Evolutionary conservation across 2,329 filamentous ascomycete genomes (phyloP).

Genomic region (Akanthomyces muscarius): DNA sequence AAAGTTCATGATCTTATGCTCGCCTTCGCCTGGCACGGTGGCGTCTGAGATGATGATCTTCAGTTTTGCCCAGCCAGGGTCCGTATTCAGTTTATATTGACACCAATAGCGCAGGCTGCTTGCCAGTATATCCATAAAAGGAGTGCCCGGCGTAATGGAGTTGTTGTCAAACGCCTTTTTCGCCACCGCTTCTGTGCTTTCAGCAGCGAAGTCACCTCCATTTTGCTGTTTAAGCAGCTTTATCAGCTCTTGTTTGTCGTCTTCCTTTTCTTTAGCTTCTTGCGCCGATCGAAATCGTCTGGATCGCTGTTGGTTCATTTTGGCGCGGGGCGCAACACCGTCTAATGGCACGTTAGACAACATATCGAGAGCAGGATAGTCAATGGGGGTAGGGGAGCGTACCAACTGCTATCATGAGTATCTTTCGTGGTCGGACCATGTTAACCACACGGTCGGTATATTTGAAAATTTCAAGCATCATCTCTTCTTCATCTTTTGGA

Average conservation of each 20-base stretch:
- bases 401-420: constrained; percentile 97
- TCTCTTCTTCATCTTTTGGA: constrained; percentile 92
- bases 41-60: constrained; percentile 99
- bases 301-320: constrained; percentile 99
- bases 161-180: constrained; percentile 92
- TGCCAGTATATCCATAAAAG: constrained; percentile 96
- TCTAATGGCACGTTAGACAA: constrained; percentile 50
- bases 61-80: constrained; percentile 90
- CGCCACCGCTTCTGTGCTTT: constrained; percentile 56
- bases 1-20: constrained; percentile 99
- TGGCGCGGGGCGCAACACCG: constrained; percentile 93
- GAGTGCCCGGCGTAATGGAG: constrained; percentile 89
- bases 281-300: constrained; percentile 91
- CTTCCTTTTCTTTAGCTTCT: constrained; percentile 90
- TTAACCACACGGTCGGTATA: constrained; percentile 99
- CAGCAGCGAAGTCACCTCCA: constrained; percentile 58
- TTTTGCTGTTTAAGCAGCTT: constrained; percentile 80
- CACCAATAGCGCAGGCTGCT: constrained; percentile 92
- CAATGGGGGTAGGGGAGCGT: constrained; percentile 31
- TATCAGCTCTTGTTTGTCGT: constrained; percentile 82
- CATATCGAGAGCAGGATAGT: not conserved
- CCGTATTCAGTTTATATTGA: constrained; percentile 94
- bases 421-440: constrained; percentile 93
- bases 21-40: constrained; percentile 93
- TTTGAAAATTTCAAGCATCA: constrained; percentile 98